Conservation (phyloP, 148 eudicot genomes). For the Heliamphora exappendiculata region DNA sequence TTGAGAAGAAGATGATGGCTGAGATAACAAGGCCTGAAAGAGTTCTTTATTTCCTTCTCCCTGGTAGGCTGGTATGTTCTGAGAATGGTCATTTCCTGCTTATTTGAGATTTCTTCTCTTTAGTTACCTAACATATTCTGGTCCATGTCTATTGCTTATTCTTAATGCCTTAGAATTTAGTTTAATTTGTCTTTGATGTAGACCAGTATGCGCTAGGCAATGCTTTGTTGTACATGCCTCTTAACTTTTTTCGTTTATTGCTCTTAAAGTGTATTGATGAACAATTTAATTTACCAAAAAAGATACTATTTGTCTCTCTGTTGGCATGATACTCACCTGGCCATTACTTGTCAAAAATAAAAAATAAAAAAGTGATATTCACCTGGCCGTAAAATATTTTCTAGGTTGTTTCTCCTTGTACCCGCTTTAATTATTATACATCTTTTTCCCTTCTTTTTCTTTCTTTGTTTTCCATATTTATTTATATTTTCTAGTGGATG, state of each 20-base stretch:
- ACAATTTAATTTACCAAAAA: background rate
- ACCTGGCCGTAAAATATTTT: background rate
- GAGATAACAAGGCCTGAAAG: slow-evolving; percentile 93
- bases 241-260: background rate
- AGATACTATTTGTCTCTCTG: background rate
- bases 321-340: background rate
- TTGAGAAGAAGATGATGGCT: slow-evolving; percentile 88
- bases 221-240: background rate
- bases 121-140: background rate
- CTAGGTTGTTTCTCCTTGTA: background rate
- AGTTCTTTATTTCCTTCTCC: slow-evolving; percentile 74
- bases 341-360: no score
- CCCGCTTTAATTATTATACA: background rate
- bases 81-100: slow-evolving; percentile 5
- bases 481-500: no score
- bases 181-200: background rate
- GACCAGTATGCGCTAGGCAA: background rate
- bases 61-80: slow-evolving; percentile 85
- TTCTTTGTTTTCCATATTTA: background rate
- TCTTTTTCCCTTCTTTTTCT: background rate
- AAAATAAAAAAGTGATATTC: no score
- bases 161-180: background rate
- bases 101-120: background rate
- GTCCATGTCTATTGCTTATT: background rate
- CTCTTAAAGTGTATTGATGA: background rate